These are phyloP conservation scores for Lecanicillium sp. DNA, from an alignment of 2,329 filamentous ascomycete species.

Conservation along the genomic window DNA sequence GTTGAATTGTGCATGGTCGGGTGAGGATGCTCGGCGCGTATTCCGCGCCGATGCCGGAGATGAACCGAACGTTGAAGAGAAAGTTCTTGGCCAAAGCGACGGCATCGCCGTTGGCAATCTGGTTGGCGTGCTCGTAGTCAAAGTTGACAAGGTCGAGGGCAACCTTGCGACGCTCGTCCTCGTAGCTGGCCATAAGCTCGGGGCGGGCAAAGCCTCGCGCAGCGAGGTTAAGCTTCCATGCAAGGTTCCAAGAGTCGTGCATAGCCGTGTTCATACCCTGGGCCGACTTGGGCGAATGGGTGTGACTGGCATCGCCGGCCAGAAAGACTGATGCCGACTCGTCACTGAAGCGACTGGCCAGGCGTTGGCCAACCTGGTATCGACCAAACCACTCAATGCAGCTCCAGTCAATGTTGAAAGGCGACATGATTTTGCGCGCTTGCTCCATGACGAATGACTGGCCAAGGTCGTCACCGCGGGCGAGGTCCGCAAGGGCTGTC, in stretches of 20 bases:
- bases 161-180: slow-evolving; percentile 56
- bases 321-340: slow-evolving; percentile 58
- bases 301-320: slow-evolving; percentile 65
- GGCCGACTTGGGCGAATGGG: slow-evolving; percentile 65
- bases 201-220: slow-evolving; percentile 51
- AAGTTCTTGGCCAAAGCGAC: slow-evolving; percentile 63
- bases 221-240: slow-evolving; percentile 46
- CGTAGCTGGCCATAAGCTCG: slow-evolving; percentile 53
- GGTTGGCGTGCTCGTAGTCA: slow-evolving; percentile 51
- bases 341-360: slow-evolving; percentile 64
- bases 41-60: slow-evolving; percentile 64
- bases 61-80: slow-evolving; percentile 64
- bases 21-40: slow-evolving; percentile 49
- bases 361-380: slow-evolving; percentile 64
- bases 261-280: slow-evolving; percentile 61
- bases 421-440: slow-evolving; percentile 54
- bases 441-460: slow-evolving; percentile 67
- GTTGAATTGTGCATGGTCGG: slow-evolving; percentile 35
- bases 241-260: slow-evolving; percentile 56
- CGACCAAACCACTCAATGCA: slow-evolving; percentile 66
- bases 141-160: slow-evolving; percentile 54
- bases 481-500: slow-evolving; percentile 33
- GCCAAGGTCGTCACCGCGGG: slow-evolving; percentile 32
- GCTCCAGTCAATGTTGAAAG: slow-evolving; percentile 52
- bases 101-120: slow-evolving; percentile 56